Evolutionary conservation across 176 grass and related monocot genomes (phyloP), one percentile per base, ranked within the genome.

Genomic region (Raddia distichophylla): DNA sequence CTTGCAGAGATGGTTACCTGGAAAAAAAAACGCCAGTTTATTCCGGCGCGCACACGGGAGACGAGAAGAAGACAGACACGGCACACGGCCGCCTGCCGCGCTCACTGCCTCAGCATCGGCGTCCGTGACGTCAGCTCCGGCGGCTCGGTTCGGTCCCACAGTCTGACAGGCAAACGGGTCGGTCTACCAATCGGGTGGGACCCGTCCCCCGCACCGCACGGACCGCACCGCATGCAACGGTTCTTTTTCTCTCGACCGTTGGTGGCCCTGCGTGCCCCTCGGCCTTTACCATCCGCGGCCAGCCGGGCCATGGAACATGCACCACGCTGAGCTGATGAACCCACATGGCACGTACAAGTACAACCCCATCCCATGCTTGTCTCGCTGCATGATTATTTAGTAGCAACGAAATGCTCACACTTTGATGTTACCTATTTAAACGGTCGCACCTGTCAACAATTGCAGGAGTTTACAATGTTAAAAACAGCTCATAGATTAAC

Each of bases 211-310:
- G 27, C 27, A 0, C 27, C 27, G 27, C 27, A 27, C 27, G 27
- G 27, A 27, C 27, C 45, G 8, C 55, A 2, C 11, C 64, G 16
- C 51, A 15, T 35, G 75, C 89, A 94, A 94, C 89, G 92, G 89
- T 78, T 69, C 48, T 58, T 89, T 94, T 94, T 81, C 37, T 40
- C 37, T 71, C 53, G 89, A 94, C 89, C 89, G 86, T 94, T 91
- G 82, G 89, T 89, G 60, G 8, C 9, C n/a, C n/a, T n/a, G n/a
- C n/a, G n/a, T n/a, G n/a, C n/a, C n/a, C n/a, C n/a, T n/a, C n/a
- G n/a, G n/a, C n/a, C n/a, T n/a, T n/a, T n/a, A n/a, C n/a, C n/a
- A n/a, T n/a, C n/a, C n/a, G n/a, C n/a, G n/a, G n/a, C n/a, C n/a
- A n/a, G n/a, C n/a, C n/a, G n/a, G n/a, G n/a, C n/a, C n/a, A n/a